Evolutionary conservation across 768 basidiomycete species (phyloP), one percentile per base, ranked within the genome.

Genomic region (Termitomyces sp.): DNA sequence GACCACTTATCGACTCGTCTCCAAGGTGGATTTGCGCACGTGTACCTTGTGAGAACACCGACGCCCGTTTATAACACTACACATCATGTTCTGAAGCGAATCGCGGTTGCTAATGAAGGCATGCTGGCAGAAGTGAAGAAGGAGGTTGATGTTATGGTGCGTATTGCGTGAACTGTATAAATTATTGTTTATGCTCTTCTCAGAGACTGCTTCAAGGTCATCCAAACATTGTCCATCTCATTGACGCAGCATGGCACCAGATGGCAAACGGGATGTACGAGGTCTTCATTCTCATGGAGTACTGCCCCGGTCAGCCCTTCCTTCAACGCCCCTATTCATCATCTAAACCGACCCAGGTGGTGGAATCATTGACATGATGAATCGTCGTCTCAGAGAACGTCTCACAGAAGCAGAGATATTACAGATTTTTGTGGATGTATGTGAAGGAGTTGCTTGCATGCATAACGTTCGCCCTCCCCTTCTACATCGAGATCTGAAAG

Each of bases 321-420:
- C 51, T 32, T 36, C 18, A 20, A 26, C 47, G 20, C 38, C 55
- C 38, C 54, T 47, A 12, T 49, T 49, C 38, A 41, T 67, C 44
- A 66, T 59, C 51, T 67, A 63, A 65, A 50, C 63, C 56, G 53
- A 41, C 55, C 14, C 63, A 93, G 95, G 95, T 50, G 97, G 97
- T 41, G 97, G 97, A 38, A 98, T 99, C 64, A 98, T 99, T 73
- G 97, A 99, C 76, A 95, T 98, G 89, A 95, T 99, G 92, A 99
- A 99, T 74, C 86, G 95, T 65, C 85, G 97, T 55, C 81, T 99
- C 49, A 85, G 95, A 56, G 95, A 98, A 74, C 86, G 97, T 28
- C 81, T 98, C 44, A 95, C 93, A 2, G 97, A 99, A 74, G 82
- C 88, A 26, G 97, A 99, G 73, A 98, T 99, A 67, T 81, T 99